Base-by-base conservation (phyloP, 1,284 basidiomycete species). In the Austroboletus novae-zelandiae region DNA sequence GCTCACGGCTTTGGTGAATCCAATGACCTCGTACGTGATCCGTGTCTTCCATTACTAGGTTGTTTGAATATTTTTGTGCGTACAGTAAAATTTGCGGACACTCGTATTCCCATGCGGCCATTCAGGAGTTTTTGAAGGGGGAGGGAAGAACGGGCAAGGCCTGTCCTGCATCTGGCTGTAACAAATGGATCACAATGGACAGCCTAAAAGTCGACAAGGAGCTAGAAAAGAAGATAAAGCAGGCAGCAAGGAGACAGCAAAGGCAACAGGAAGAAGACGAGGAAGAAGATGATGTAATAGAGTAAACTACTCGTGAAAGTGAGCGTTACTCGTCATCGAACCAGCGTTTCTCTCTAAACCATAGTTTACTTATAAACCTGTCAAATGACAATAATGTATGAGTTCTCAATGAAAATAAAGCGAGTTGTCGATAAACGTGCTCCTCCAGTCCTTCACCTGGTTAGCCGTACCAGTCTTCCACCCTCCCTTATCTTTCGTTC, bases 91-190 rank as follows among this genome's bases (percentile, higher is more conserved):
- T 79, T 25, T 92, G 89, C 63, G 73, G 77, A 0, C 89, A 92
- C 62, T 88, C 85, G 3, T 92, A 85, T 70, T 87, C 86, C 9
- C 75, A 70, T 29, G 74, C 67, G 15, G 79, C 86, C 0, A 84
- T 91, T 52, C 66, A 67, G 39, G 78, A 80, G 2, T 81, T 79
- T 59, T 74, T 89, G 48, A 66, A 61, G 32, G 53, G 49, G 17
- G 66, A 67, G 25, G 61, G 61, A 11, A 60, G 54, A n/a, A 59
- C 60, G 15, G 57, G 61, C 35, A 76, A 75, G 56, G 71, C 73
- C 47, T 91, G 88, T 59, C 88, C 88, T 40, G 78, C 85, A 3
- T 73, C 86, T 23, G 89, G 87, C 4, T 89, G 87, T 65, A 80
- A 76, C 54, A 74, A 83, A 62, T 58, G 64, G 23, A 78, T 90